Base-by-base conservation (phyloP, 139 green algal species). In the Picochlorum sp. region DNA sequence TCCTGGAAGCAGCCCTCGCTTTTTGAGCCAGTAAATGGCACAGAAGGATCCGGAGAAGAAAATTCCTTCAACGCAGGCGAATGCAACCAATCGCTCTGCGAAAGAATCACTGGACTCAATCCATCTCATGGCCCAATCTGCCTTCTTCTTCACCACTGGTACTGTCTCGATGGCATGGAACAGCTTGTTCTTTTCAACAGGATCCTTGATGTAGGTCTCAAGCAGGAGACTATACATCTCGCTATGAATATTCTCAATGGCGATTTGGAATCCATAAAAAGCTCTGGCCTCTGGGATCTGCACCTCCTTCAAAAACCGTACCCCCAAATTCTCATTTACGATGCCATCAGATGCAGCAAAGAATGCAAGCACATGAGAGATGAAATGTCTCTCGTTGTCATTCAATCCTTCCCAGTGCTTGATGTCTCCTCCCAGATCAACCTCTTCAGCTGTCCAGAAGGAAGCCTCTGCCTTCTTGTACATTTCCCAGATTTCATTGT, bases 191-290 rank as follows among this genome's bases (percentile, higher is more conserved):
- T 90, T 90, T 63, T 77, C 74, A 49, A 63, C 24, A 13, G 72
- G 47, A 72, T 99, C 92, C 67, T 92, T 92, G 72, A 99, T 95
- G 84, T 98, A 98, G 3, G 85, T 83, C 64, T 99, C 94, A 52
- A 99, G 76, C 65, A 99, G 77, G 68, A 99, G 77, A 65, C 68
- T 86, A 88, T 99, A 99, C 94, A 98, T 99, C 84, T 99, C 94
- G 66, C 79, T 90, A 79, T 99, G 94, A 60, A 99, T 97, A 79
- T 99, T 98, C 79, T 99, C 94, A 63, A 99, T 98, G 47, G 92
- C 90, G 23, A 98, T 96, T 72, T 99, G 94, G 82, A 98, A 99
- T 45, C 91, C 91, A 62, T 99, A 99, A 67, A 98, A 98, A 2
- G 92, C 88, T 2, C 94, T 81, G 7, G 94, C 94, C 90, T 97